Conservation (phyloP, 495 filamentous ascomycete species). For the Neurospora sp. region DNA sequence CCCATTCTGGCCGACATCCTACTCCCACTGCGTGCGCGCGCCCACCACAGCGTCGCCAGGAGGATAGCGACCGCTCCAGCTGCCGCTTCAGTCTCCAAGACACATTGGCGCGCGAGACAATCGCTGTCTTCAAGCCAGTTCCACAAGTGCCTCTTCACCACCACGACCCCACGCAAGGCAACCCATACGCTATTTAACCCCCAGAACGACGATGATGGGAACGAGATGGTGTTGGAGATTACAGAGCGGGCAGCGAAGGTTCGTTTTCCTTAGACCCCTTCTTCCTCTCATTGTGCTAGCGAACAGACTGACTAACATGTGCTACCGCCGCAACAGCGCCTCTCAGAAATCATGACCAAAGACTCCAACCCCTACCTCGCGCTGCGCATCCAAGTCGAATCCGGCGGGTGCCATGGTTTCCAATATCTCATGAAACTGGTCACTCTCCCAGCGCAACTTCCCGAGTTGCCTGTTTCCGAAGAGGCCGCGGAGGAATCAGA, state of each 20-base stretch:
- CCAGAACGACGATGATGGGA: slow-evolving; percentile 64
- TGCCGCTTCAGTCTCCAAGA: background rate
- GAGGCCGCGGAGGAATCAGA: slow-evolving; percentile 15
- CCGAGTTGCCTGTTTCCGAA: slow-evolving; percentile 11
- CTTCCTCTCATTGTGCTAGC: background rate
- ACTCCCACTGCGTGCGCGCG: slow-evolving; percentile 14
- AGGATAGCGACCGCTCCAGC: background rate
- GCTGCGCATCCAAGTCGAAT: slow-evolving; percentile 81
- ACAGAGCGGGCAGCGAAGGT: slow-evolving; percentile 74
- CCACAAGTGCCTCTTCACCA: slow-evolving; percentile 18
- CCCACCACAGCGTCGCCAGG: background rate
- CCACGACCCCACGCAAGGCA: slow-evolving; percentile 16
- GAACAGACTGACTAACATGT: background rate
- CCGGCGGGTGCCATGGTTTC: slow-evolving; percentile 94
- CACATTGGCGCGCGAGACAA: background rate
- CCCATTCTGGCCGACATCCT: slow-evolving; percentile 28
- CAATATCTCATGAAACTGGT: slow-evolving; percentile 91
- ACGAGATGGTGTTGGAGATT: slow-evolving; percentile 68
- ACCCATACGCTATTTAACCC: slow-evolving; percentile 51
- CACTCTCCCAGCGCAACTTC: slow-evolving; percentile 37
- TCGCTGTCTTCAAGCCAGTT: slow-evolving; percentile 4
- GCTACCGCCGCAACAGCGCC: slow-evolving; percentile 37
- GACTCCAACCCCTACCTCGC: slow-evolving; percentile 74
- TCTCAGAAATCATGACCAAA: slow-evolving; percentile 57
- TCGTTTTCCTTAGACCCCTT: slow-evolving; percentile 19